Evolutionary conservation across 2,329 filamentous ascomycete genomes (phyloP).

Genomic region (Paecilomyces sp.): DNA sequence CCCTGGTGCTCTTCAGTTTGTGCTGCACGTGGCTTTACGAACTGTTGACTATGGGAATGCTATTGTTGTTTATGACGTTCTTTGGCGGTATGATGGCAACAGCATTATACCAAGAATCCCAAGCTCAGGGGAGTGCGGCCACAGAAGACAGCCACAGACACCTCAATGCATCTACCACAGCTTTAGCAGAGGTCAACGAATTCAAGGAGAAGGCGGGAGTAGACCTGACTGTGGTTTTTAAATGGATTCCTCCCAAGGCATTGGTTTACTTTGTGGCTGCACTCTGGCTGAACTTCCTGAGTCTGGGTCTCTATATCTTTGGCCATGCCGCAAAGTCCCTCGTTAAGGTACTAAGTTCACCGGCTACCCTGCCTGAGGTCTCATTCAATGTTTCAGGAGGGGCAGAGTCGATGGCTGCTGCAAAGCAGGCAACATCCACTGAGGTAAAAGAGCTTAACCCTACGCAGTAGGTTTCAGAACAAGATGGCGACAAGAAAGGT

Average conservation of each 20-base stretch:
- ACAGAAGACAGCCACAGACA: background rate
- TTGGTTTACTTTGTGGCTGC: conserved; percentile 7
- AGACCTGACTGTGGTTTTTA: conserved; percentile 6
- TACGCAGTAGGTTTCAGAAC: background rate
- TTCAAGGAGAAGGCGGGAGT: background rate
- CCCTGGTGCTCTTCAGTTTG: conserved; percentile 3
- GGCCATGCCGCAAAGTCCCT: background rate
- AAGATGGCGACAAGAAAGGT: background rate
- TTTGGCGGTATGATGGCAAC: conserved; percentile 7
- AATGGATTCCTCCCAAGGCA: conserved; percentile 5
- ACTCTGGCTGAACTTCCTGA: conserved; percentile 9
- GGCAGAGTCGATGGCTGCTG: background rate
- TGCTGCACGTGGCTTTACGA: background rate
- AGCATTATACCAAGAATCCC: conserved; percentile 5
- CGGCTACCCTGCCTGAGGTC: background rate
- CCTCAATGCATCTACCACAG: background rate
- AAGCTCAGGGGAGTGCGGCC: background rate
- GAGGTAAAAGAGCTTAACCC: background rate
- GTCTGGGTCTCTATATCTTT: conserved; percentile 10
- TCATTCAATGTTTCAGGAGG: background rate
- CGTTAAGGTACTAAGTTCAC: background rate
- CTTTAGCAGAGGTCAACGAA: background rate
- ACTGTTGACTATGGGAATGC: conserved; percentile 6
- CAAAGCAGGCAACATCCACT: background rate
- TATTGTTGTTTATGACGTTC: conserved; percentile 8